Base-by-base conservation (phyloP, 345 rosid genomes). In the Corchorus olitorius region DNA sequence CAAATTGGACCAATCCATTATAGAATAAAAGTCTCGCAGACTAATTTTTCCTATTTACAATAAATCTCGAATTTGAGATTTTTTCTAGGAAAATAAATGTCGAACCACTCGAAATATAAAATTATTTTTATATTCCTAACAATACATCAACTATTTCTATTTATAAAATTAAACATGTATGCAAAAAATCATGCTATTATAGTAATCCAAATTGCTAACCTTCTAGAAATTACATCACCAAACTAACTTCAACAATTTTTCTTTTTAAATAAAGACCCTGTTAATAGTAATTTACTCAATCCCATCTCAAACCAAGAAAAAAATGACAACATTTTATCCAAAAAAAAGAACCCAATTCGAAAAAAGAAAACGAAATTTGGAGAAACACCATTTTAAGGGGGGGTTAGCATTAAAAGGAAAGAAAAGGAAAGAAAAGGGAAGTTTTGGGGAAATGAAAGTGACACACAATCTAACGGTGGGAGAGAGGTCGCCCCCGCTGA, bases 401-500 rank as follows among this genome's bases (percentile, higher is more conserved):
- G 19, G 48, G 49, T 46, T 65, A 2, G 33, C 20, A 43, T 65
- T 39, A 10, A 20, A 67, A 46, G 19, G 27, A 12, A 17, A 13
- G 9, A 35, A 33, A 10, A 9, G 16, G 20, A 45, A 37, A 43
- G 39, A 17, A 43, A 20, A 7, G 6, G 54, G 14, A 19, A 22
- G 54, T 45, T 27, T 55, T 8, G 54, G 70, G 62, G 35, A 52
- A 35, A 65, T 39, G 91, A 87, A 9, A 81, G 76, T 22, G 89
- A 90, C 84, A 64, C 52, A 34, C 71, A 80, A 90, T 74, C 89
- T 77, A 67, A 82, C 84, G 84, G 87, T 80, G 37, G 86, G 77
- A 63, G 27, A 80, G 54, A 78, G 80, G 87, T 89, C 86, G 70
- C 78, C 80, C 81, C 75, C 48, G 48, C 48, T 45, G 48, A 45